Base-by-base conservation (phyloP, 108 stramenopile species). In the Cyclotella atomus region DNA sequence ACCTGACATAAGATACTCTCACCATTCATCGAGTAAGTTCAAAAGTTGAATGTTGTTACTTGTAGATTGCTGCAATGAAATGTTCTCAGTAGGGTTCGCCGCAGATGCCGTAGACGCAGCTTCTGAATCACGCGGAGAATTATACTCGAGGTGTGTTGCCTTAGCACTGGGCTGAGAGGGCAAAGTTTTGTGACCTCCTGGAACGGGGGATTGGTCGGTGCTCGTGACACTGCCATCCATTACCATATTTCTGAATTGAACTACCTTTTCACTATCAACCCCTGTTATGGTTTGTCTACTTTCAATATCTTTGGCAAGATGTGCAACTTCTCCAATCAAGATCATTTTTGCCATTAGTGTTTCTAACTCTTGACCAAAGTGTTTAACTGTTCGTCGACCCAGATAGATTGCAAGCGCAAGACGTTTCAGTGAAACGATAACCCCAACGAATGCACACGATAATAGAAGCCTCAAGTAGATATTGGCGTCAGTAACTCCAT, bases 281-380 rank as follows among this genome's bases (percentile, higher is more conserved):
- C 23, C 32, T 29, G 20, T 27, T 27, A 15, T 50, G 32, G 35
- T 30, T 49, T 49, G 28, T 23, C 59, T 76, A 34, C 50, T 72
- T 35, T 79, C 78, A 20, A 81, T 76, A 34, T 84, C 78, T 62
- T 72, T 71, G 6, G 76, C 69, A 21, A 83, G 45, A 20, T 74
- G 61, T 0, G 88, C 86, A 34, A 92, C 83, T 56, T 88, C 82
- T 10, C 82, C 73, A 1, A 92, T 71, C 23, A 92, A 44, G 15
- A 89, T 60, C 81, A 92, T 88, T 60, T 89, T 87, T 50, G 76
- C 54, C 80, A 89, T 84, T 14, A 89, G 46, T 38, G 73, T 76
- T 43, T 87, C 89, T 21, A 89, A 52, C 47, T 85, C 70, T 30
- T 65, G 55, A 16, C 86, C 85, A 62, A 84, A 89, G 64, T 85